Conservation (phyloP, 2,329 filamentous ascomycete genomes). For the Akanthomyces uredinophilus region DNA sequence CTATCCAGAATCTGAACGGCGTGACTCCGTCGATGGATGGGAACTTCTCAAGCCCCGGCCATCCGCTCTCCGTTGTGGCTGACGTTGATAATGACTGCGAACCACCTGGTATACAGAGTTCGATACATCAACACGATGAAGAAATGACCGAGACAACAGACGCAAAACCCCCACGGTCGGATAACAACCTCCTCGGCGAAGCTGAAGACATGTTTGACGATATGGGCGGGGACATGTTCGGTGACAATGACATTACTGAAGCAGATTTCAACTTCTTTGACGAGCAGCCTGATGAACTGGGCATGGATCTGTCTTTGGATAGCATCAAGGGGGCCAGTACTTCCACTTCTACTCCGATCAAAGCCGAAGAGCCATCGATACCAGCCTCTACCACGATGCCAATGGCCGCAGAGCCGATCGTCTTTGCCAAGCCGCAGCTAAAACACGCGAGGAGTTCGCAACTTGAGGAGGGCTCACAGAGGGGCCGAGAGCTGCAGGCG, state of each 20-base stretch:
- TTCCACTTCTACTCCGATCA: slow-evolving; percentile 15
- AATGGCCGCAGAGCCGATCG: slow-evolving; percentile 24
- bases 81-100: slow-evolving; percentile 31
- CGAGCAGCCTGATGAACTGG: slow-evolving; percentile 45
- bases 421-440: slow-evolving; percentile 56
- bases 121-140: slow-evolving; percentile 9
- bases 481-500: slow-evolving; percentile 24
- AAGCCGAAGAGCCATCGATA: slow-evolving; percentile 15
- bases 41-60: slow-evolving; percentile 50
- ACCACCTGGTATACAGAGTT: slow-evolving; percentile 22
- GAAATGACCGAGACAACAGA: slow-evolving; percentile 31
- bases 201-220: slow-evolving; percentile 63
- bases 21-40: slow-evolving; percentile 54
- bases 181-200: slow-evolving; percentile 39
- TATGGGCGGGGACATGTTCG: slow-evolving; percentile 64
- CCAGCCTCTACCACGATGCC: slow-evolving; percentile 18
- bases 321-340: slow-evolving; percentile 18
- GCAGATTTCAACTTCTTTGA: slow-evolving; percentile 84
- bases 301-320: slow-evolving; percentile 31
- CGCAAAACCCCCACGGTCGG: slow-evolving; percentile 40
- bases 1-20: slow-evolving; percentile 48
- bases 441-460: slow-evolving; percentile 53
- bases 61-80: slow-evolving; percentile 26
- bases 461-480: slow-evolving; percentile 33
- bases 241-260: slow-evolving; percentile 71